Percentiles rank a stretch among this genome's conserved stretches.
phyloP scores from a whole-genome alignment of 176 grass and related monocot genomes.

The Otatea glauca region DNA sequence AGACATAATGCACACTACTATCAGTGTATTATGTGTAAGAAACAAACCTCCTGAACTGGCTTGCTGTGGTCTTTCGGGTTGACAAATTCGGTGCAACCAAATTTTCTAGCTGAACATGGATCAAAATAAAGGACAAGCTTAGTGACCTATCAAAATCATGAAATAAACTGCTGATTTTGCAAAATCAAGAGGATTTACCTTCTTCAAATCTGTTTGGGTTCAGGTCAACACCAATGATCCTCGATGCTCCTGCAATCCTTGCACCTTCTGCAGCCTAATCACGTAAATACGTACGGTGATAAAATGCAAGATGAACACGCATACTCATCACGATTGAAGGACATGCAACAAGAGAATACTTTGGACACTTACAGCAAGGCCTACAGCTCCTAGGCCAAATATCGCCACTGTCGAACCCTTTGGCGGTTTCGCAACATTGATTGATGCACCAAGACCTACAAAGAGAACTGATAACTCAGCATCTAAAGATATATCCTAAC shows the following conservation, averaged over 20 bases:
- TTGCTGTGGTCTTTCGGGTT: slow-evolving; percentile 77
- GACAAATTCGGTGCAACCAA: slow-evolving; percentile 82
- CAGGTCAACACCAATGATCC: slow-evolving; percentile 84
- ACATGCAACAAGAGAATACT: not conserved
- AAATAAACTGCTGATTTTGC: not conserved
- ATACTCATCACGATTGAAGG: not conserved
- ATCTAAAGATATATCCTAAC: not conserved
- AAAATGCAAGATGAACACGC: not conserved
- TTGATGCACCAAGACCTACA: slow-evolving; percentile 77
- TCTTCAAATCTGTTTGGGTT: slow-evolving; percentile 79
- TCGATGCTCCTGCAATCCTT: slow-evolving; percentile 72
- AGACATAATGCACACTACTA: not conserved
- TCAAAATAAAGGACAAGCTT: slow-evolving; percentile 6
- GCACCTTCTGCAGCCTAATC: slow-evolving; percentile 74
- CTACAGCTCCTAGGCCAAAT: slow-evolving; percentile 90
- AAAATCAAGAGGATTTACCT: slow-evolving; percentile 42
- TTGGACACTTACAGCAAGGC: slow-evolving; percentile 68
- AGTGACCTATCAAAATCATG: not conserved
- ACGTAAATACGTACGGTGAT: slow-evolving; percentile 12
- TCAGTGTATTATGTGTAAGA: not conserved
- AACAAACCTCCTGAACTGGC: slow-evolving; percentile 78
- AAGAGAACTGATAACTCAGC: not conserved
- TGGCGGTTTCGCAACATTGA: slow-evolving; percentile 87
- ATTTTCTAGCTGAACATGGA: slow-evolving; percentile 67
- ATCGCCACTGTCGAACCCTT: slow-evolving; percentile 85